Evolutionary conservation across 73 alveolate species (phyloP).

Genomic region (Tetrahymena borealis): DNA sequence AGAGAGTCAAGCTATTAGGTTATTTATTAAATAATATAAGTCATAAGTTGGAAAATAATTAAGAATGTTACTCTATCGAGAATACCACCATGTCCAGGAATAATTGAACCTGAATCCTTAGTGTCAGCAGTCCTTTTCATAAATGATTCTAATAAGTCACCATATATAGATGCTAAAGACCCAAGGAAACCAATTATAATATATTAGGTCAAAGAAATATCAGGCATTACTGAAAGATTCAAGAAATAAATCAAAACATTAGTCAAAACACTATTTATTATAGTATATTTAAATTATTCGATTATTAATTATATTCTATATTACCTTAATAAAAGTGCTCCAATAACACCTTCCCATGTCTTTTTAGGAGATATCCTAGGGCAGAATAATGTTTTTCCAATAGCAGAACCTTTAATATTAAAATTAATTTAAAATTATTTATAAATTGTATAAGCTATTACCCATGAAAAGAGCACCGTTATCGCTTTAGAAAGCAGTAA

Average conservation of each 20-base stretch:
- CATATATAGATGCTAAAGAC: slow-evolving; percentile 38
- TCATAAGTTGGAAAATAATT: neutral
- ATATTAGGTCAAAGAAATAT: neutral
- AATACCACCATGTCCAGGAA: slow-evolving; percentile 75
- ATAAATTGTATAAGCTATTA: neutral
- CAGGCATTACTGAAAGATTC: neutral
- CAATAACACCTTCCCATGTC: slow-evolving; percentile 42
- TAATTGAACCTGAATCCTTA: slow-evolving; percentile 51
- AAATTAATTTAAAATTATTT: neutral
- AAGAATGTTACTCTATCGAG: slow-evolving; percentile 46
- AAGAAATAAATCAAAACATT: neutral
- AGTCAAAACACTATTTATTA: neutral
- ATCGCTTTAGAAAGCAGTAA: slow-evolving; percentile 38
- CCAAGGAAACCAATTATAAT: slow-evolving; percentile 23
- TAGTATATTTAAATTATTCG: neutral
- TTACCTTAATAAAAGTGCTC: slow-evolving; percentile 28
- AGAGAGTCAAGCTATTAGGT: neutral
- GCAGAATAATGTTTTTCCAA: slow-evolving; percentile 34
- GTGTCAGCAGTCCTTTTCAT: slow-evolving; percentile 54
- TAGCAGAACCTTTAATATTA: slow-evolving; percentile 4
- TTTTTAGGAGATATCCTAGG: slow-evolving; percentile 44
- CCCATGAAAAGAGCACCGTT: slow-evolving; percentile 43
- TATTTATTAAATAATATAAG: neutral
- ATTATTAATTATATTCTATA: neutral
- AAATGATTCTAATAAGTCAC: slow-evolving; percentile 52